Evolutionary conservation across 2,329 filamentous ascomycete genomes (phyloP).

Genomic region (Neofusicoccum kwambonambiense): DNA sequence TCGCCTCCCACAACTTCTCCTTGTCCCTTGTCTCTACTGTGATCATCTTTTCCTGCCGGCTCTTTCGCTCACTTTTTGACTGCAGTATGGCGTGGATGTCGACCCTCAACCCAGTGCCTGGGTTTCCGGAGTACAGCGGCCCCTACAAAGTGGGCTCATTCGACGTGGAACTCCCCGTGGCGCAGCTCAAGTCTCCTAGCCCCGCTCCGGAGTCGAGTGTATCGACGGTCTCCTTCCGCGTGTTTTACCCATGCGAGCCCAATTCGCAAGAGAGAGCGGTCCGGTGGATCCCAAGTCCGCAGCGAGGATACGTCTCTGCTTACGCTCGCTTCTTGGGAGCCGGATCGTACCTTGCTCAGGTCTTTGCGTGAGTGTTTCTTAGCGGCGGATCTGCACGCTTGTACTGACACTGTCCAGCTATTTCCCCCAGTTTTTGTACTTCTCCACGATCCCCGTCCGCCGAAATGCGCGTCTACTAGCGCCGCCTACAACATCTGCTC

Average conservation of each 20-base stretch:
- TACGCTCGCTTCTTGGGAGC: conserved; percentile 76
- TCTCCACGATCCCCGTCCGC: conserved; percentile 68
- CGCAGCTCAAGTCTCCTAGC: conserved; percentile 47
- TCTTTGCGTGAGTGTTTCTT: conserved; percentile 37
- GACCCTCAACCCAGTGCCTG: conserved; percentile 64
- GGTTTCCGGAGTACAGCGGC: conserved; percentile 73
- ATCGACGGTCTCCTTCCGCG: conserved; percentile 73
- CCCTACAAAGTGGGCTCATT: conserved; percentile 76
- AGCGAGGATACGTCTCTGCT: conserved; percentile 69
- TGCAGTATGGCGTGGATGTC: conserved; percentile 41
- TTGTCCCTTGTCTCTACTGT: background rate
- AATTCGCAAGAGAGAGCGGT: conserved; percentile 57
- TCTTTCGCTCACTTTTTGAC: background rate
- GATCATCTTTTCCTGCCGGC: background rate
- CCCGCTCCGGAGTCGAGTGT: conserved; percentile 56
- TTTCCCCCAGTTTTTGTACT: conserved; percentile 69
- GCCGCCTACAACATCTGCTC: conserved; percentile 46
- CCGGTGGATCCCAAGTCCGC: conserved; percentile 75
- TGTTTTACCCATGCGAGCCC: conserved; percentile 72
- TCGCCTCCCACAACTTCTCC: background rate
- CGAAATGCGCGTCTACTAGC: conserved; percentile 66
- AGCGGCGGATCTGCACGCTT: background rate
- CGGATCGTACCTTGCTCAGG: conserved; percentile 47
- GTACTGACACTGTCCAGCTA: conserved; percentile 48
- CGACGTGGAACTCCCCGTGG: conserved; percentile 74